A percentile compares a stretch with the other conserved stretches of the same genome.
These are phyloP conservation scores for Rubus idaeus DNA, from an alignment of 306 rosid genomes.

Conservation along the genomic window DNA sequence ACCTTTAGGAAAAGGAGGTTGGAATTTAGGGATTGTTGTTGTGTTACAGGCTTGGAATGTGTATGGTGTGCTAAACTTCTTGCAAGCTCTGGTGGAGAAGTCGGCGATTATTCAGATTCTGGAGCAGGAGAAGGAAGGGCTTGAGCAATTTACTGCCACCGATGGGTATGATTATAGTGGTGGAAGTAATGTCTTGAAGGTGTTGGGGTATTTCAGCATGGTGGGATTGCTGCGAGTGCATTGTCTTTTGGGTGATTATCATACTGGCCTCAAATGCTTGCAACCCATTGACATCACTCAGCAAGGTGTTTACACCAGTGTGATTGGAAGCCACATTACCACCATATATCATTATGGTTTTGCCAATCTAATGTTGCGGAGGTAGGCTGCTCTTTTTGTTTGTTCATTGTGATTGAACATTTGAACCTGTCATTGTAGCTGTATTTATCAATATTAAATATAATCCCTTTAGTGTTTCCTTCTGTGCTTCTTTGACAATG, in stretches of 20 bases:
- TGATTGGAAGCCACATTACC: constrained; percentile 90
- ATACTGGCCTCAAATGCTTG: constrained; percentile 79
- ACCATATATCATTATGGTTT: constrained; percentile 94
- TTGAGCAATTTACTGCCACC: constrained; percentile 76
- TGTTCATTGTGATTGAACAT: not conserved
- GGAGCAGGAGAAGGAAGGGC: constrained; percentile 86
- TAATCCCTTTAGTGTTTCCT: not conserved
- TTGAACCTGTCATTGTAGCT: not conserved
- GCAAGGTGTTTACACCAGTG: constrained; percentile 78
- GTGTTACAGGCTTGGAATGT: constrained; percentile 86
- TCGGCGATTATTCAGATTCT: constrained; percentile 77
- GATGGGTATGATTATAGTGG: constrained; percentile 94
- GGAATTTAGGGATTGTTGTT: constrained; percentile 1
- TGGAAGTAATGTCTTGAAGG: constrained; percentile 96
- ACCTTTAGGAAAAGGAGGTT: not conserved
- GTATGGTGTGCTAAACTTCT: constrained; percentile 82
- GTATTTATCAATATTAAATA: not conserved
- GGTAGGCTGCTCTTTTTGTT: constrained; percentile 39
- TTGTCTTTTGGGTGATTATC: constrained; percentile 97
- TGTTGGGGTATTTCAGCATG: constrained; percentile 97
- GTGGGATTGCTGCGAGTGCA: constrained; percentile 92
- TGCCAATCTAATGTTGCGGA: constrained; percentile 94
- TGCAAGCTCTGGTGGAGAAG: constrained; percentile 97
- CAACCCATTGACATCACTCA: constrained; percentile 83
- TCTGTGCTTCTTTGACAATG: not conserved